These are phyloP conservation scores for Eimeria sp. DNA, from an alignment of 169 alveolate species.

Conservation along the genomic window DNA sequence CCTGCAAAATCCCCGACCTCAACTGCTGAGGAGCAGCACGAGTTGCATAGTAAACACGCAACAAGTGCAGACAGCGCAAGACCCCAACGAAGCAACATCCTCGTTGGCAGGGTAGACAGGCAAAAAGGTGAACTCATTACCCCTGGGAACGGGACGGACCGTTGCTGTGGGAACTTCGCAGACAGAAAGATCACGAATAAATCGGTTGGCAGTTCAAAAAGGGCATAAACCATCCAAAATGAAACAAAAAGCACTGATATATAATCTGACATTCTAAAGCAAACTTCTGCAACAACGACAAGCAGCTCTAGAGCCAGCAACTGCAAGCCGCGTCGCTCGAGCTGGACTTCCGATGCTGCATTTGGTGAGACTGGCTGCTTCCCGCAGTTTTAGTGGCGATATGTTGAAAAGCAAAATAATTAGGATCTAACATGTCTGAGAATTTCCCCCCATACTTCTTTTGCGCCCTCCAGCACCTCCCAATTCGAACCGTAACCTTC, in stretches of 20 bases:
- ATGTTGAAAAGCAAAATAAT: not conserved
- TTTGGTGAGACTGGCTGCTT: not conserved
- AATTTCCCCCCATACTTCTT: not conserved
- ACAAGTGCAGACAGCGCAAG: not conserved
- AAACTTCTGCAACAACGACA: not conserved
- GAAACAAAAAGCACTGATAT: not conserved
- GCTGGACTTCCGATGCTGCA: not conserved
- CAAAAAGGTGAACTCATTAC: not conserved
- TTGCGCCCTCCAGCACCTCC: not conserved
- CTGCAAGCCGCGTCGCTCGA: not conserved
- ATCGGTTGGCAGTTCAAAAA: not conserved
- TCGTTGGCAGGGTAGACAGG: not conserved
- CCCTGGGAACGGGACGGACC: slow-evolving; percentile 3
- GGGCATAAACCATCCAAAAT: not conserved
- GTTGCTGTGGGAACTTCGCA: not conserved
- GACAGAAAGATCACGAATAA: not conserved
- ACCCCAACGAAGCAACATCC: not conserved
- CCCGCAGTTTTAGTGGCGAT: not conserved
- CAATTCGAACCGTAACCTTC: not conserved
- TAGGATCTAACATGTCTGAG: not conserved
- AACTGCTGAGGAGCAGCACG: not conserved
- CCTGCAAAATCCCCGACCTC: not conserved
- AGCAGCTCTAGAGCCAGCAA: not conserved
- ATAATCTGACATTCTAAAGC: not conserved
- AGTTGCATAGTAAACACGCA: not conserved